Percentiles rank a stretch among this genome's conserved stretches.
These are phyloP conservation scores for Byssothecium circinans DNA, from an alignment of 2,329 filamentous ascomycete species.

Conservation along the genomic window DNA sequence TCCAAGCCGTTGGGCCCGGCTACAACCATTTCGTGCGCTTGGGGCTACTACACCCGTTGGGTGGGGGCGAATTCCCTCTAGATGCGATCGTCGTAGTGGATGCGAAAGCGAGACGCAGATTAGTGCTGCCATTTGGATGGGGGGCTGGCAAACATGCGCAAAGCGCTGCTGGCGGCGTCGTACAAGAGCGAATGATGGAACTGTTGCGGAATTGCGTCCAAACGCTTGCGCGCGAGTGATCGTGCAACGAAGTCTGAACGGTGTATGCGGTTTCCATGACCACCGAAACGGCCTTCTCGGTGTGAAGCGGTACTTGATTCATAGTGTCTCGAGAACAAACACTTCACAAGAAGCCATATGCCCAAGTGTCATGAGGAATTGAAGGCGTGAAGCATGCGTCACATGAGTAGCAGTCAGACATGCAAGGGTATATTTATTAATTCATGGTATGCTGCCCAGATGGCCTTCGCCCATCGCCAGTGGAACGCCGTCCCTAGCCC, in stretches of 20 bases:
- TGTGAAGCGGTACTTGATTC: no score
- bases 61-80: constrained; percentile 47
- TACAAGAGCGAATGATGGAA: constrained; percentile 32
- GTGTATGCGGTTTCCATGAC: no score
- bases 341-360: no score
- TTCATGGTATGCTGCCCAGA: neutral
- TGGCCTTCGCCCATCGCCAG: neutral
- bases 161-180: constrained; percentile 32
- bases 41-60: constrained; percentile 49
- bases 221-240: constrained; percentile 23
- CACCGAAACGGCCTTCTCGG: no score
- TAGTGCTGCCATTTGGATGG: constrained; percentile 51
- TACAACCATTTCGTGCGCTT: constrained; percentile 45
- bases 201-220: constrained; percentile 32
- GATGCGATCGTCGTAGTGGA: constrained; percentile 51
- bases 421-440: constrained; percentile 2
- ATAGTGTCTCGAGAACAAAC: no score
- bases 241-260: no score
- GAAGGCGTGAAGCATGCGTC: no score
- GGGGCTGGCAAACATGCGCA: constrained; percentile 43
- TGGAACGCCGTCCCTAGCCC: neutral
- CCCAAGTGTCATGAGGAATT: no score
- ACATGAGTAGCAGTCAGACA: no score
- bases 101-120: constrained; percentile 36
- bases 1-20: constrained; percentile 35